Base-by-base conservation (phyloP, 1,284 basidiomycete genomes). In the Marasmius oreades region DNA sequence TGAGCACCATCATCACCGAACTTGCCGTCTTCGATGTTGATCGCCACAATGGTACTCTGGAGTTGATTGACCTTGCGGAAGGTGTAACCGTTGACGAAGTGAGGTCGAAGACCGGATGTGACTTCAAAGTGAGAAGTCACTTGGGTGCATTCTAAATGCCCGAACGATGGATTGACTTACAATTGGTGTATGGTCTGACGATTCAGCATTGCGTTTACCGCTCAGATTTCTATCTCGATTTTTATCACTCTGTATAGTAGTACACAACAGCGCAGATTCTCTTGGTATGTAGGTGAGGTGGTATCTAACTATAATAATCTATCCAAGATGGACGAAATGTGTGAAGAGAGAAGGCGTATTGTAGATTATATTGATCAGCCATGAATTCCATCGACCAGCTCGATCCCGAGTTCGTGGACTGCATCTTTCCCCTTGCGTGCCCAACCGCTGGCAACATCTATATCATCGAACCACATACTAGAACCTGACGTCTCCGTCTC, bases 1-100 rank as follows among this genome's bases (percentile, higher is more conserved):
- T 98, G 59, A 91, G 88, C 72, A 82, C 86, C 64, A 95, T 98
- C 69, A 88, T 98, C 69, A 98, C 95, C 1, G 95, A 98, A 67
- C 79, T 96, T 36, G 90, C 87, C 33, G 93, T 95, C 46, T 98
- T 98, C 71, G 79, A 90, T 53, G 92, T 98, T 16, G 90, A 97
- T 70, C 81, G 91, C 55, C 76, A 75, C 58, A 80, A 81, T 46
- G 90, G 91, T 16, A 80, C 80, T 61, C 75, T 98, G 68, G 84
- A 82, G 47, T 76, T 98, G 63, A 83, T 85, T 54, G 95, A 97
- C 71, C 70, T 96, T 47, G 89, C 90, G 39, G 85, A 92, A 59
- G 94, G 93, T 12, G 85, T 88, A 7, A 89, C 85, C 7, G 69
- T 96, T 51, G 90, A 95, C 37, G 91, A 96, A 70, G 85, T 98